Base-by-base conservation (phyloP, 2,329 filamentous ascomycete genomes). In the Epicoccum nigrum region DNA sequence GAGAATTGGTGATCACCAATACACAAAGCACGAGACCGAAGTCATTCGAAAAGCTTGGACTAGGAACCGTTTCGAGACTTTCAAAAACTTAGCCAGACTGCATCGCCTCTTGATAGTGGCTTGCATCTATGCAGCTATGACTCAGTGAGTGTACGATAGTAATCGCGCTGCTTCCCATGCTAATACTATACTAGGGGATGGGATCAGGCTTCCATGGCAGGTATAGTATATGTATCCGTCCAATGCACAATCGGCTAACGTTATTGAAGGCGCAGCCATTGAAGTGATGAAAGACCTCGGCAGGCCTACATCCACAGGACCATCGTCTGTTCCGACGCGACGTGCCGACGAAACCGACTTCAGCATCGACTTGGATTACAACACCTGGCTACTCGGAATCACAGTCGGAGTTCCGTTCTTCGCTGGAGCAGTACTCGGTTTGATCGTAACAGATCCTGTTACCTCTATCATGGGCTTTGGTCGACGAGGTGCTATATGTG, bases 401-500 rank as follows among this genome's bases (percentile, higher is more conserved):
- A 31, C 33, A 6, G 28, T 47, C 23, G 44, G 44, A 7, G 44
- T 34, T n/a, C 45, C 45, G 4, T 49, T 49, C 21, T 40, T 47
- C 17, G 16, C 34, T 47, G 44, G 44, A 4, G 44, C 44, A 5
- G 13, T 47, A 7, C n/a, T 45, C 5, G 45, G 45, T 17, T 17
- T 41, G 13, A 4, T 49, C 11, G 30, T 49, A 2, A 49, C 45
- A 1, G 45, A 49, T 23, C 45, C 28, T 4, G 19, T 42, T 8
- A 35, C 68, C 28, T 59, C 63, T 19, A 67, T 69, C 13, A 3
- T 38, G 12, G 34, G 34, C 3, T 38, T 70, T 20, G 68, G 68
- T n/a, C 67, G 68, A 23, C 62, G 68, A 16, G 62, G 63, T 12
- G 54, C 62, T 11, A 70, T 71, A 23, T 71, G 66, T 50, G 33